These are phyloP conservation scores for Croton setiger DNA, from an alignment of 441 rosid genomes.

Conservation along the genomic window DNA sequence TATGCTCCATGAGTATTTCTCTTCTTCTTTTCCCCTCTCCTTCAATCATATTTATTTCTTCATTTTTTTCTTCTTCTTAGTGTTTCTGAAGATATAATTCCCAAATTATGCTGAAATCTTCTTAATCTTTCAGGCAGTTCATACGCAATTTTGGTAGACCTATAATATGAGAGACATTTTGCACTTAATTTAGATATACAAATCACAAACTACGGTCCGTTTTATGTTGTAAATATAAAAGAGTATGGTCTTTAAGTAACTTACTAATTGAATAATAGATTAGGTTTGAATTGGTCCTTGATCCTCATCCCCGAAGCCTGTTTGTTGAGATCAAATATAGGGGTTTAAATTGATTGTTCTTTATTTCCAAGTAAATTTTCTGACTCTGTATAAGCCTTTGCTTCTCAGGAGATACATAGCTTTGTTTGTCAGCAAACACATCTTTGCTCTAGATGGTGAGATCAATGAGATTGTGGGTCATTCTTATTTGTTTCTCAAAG, in stretches of 20 bases:
- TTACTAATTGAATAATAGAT: background rate
- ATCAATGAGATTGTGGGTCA: slow-evolving; percentile 79
- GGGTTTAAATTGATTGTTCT: background rate
- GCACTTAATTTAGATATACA: background rate
- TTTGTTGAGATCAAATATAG: background rate
- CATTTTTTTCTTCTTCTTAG: background rate
- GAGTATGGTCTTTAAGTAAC: no score
- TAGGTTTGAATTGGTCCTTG: background rate
- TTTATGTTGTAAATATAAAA: background rate
- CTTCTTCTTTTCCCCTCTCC: background rate
- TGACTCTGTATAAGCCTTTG: slow-evolving; percentile 20
- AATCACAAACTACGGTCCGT: background rate
- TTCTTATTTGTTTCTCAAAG: slow-evolving; percentile 72
- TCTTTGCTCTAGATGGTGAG: slow-evolving; percentile 51
- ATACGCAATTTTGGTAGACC: background rate
- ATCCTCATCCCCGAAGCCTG: background rate
- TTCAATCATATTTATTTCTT: background rate
- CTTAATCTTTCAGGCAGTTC: background rate
- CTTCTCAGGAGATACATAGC: slow-evolving; percentile 74
- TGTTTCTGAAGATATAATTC: background rate
- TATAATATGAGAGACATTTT: background rate
- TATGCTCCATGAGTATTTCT: background rate
- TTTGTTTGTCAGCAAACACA: slow-evolving; percentile 56
- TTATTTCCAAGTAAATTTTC: slow-evolving; percentile 5
- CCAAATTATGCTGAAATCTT: background rate